Evolutionary conservation across 2,329 filamentous ascomycete species (phyloP).

Genomic region (Hypocreales sp.): DNA sequence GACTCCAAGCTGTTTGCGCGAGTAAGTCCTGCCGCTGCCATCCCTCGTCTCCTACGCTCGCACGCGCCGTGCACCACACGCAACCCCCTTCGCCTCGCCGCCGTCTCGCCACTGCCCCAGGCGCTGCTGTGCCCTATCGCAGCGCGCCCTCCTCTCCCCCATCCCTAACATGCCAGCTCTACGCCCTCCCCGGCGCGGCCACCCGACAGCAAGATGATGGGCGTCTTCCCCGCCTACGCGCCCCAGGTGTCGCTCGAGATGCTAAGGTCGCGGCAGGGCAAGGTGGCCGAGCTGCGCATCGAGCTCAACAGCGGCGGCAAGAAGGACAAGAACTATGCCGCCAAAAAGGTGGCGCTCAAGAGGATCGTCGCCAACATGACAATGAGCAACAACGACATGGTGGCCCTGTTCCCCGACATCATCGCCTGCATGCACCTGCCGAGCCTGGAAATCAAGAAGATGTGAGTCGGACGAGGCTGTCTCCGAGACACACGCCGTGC

Average conservation of each 20-base stretch:
- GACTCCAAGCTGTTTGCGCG: slow-evolving; percentile 99
- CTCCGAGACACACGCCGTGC: no score
- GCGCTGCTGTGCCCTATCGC: no score
- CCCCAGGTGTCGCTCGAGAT: slow-evolving; percentile 27
- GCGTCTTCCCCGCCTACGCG: slow-evolving; percentile 39
- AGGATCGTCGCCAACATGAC: slow-evolving; percentile 99
- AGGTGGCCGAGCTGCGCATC: slow-evolving; percentile 89
- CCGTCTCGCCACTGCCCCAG: no score
- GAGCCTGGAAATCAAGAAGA: slow-evolving; percentile 98
- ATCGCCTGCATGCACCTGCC: slow-evolving; percentile 90
- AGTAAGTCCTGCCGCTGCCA: slow-evolving; percentile 37
- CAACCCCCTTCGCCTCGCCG: no score
- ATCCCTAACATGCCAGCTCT: no score
- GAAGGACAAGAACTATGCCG: slow-evolving; percentile 92
- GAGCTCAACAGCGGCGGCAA: slow-evolving; percentile 89
- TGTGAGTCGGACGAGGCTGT: slow-evolving; percentile 39
- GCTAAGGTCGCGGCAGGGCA: slow-evolving; percentile 65
- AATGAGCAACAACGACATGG: slow-evolving; percentile 99
- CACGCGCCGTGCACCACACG: no score
- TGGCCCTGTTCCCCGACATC: slow-evolving; percentile 88
- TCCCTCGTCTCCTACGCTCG: no score
- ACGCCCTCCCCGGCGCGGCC: neutral
- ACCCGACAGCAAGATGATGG: slow-evolving; percentile 7
- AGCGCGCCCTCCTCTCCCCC: no score
- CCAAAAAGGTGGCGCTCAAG: slow-evolving; percentile 96